Base-by-base conservation (phyloP, 768 basidiomycete species). In the Phylloporus sp. region DNA sequence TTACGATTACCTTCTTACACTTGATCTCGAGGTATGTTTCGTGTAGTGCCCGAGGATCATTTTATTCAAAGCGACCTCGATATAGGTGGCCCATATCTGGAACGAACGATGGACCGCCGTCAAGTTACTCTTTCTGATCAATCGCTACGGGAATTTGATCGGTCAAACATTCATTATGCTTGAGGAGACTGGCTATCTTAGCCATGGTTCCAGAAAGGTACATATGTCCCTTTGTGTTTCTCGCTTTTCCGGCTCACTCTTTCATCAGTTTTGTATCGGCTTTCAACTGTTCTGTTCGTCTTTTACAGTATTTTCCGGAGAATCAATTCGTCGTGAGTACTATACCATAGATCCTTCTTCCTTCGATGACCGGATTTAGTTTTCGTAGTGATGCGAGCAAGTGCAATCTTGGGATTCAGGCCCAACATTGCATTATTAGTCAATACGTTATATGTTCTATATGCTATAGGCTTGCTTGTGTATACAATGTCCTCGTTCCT, bases 1-100 rank as follows among this genome's bases (percentile, higher is more conserved):
- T 7, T 63, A 66, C 22, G 66, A 67, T 27, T 61, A 65, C 45
- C 16, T 67, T 46, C 49, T 67, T 1, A 69, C 68, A 6, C 10
- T 69, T 26, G 20, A 49, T 4, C 56, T 63, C 50, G 66, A 67
- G 55, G 66, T 67, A 15, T 12, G 60, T 58, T 16, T 36, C 22
- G 12, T 28, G 7, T 18, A 16, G 11, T 23, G 4, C 4, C 15
- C 9, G 2, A 16, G 6, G 13, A 20, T 20, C 11, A 6, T 29
- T 11, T 2, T 22, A 29, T 27, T 10, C 32, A 9, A n/a, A 39
- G 12, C 12, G 40, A 38, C 43, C 7, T 12, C n/a, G n/a, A n/a
- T 10, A 49, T 42, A 64, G 64, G 38, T 54, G 24, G 12, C 27
- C 6, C 48, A 57, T 23, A 47, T 57, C 11, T 62, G 67, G 62